Evolutionary conservation across 495 filamentous ascomycete species (phyloP), one percentile per base, ranked within the genome.

Genomic region (Penicillium silybi): DNA sequence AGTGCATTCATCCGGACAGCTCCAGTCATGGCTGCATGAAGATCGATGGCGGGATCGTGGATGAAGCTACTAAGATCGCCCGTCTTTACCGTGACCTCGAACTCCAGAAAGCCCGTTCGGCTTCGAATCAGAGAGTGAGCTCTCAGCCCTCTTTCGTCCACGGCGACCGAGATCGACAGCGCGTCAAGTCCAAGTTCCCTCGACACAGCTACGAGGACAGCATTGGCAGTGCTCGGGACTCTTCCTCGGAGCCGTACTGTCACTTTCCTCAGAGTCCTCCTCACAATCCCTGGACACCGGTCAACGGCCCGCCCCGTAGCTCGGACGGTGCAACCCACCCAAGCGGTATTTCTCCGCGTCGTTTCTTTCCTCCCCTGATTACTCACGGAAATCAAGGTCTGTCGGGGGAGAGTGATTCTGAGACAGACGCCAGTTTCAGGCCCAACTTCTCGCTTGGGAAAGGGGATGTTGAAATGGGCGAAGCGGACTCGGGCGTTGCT

Each of bases 1-100:
- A 81, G 32, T 98, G 93, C 62, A 68, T 86, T n/a, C 78, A 61
- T 1, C 81, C 81, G 3, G 68, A 77, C 15, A 72, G 83, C 44
- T 65, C 76, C 1, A 72, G 72, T 9, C 86, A 82, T 64, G 80
- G 75, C 23, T 78, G 77, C 27, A 90, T 90, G 85, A 63, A 80
- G 15, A 92, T 97, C 56, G 74, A 83, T 42, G 66, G 65, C 0
- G 68, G 65, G 1, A 85, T 91, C 44, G 73, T 92, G 2, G 54
- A 53, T 1, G 63, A 69, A 26, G 82, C 85, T 9, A 80, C 72
- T 0, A 70, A 74, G 8, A 77, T 80, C 20, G 79, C 83, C 0
- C 69, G 76, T 40, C 59, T 62, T 48, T 81, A 76, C 48, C 77
- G 75, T 15, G 57, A 59, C 10, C 58, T 70, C 9, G 62, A 64